Conservation (phyloP, 2,329 filamentous ascomycete genomes). For the Diaporthe vexans region DNA sequence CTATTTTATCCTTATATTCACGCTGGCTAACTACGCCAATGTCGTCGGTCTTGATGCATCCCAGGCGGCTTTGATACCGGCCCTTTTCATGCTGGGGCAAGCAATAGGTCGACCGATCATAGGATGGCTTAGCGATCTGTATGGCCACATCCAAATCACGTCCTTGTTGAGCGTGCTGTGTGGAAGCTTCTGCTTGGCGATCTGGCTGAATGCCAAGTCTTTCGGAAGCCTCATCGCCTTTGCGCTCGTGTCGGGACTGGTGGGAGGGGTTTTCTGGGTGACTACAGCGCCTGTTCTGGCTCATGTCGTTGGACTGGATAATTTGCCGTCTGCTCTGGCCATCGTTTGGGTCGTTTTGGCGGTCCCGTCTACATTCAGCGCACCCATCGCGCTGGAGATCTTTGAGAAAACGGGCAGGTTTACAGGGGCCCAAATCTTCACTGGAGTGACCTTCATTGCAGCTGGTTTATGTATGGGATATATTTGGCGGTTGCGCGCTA, state of each 20-base stretch:
- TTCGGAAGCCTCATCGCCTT: not conserved
- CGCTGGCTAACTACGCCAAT: not conserved
- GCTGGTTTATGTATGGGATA: not conserved
- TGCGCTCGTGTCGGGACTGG: no score
- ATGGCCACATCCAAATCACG: not conserved
- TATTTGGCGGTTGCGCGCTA: not conserved
- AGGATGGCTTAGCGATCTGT: not conserved
- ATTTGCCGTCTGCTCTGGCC: not conserved
- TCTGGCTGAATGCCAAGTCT: not conserved
- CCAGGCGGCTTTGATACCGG: not conserved
- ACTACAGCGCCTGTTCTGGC: not conserved
- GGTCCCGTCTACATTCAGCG: not conserved
- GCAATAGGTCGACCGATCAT: not conserved
- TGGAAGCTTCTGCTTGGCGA: not conserved
- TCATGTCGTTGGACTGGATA: not conserved
- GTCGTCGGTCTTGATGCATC: not conserved
- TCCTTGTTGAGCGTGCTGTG: not conserved
- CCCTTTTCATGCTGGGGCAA: not conserved
- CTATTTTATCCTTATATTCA: not conserved
- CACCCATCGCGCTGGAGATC: not conserved
- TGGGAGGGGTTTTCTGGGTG: no score
- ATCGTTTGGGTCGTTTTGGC: not conserved
- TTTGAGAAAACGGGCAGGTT: not conserved
- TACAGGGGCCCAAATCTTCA: not conserved
- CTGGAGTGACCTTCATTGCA: not conserved